These are phyloP conservation scores for Fusarium oxysporum DNA, from an alignment of 2,329 filamentous ascomycete genomes.

Conservation along the genomic window DNA sequence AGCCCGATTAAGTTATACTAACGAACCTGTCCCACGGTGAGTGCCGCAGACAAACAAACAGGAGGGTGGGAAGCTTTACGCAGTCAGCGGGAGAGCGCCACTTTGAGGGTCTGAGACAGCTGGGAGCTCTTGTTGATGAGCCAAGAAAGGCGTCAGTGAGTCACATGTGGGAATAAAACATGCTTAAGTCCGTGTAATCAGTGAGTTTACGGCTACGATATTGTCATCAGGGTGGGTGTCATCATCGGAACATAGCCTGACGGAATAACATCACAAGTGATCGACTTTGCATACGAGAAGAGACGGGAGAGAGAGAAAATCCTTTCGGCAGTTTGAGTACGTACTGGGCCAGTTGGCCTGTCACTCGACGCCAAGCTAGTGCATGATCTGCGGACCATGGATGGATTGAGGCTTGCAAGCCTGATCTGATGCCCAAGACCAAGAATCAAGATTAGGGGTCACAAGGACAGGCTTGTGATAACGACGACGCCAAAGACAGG, in stretches of 20 bases:
- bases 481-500: not conserved
- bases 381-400: conserved; percentile 7
- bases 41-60: not conserved
- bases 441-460: conserved; percentile 1
- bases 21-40: conserved; percentile 20
- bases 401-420: conserved; percentile 1
- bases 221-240: not conserved
- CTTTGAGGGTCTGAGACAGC: conserved; percentile 16
- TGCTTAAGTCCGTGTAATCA: not conserved
- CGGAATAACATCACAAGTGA: not conserved
- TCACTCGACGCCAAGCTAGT: not conserved
- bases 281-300: not conserved
- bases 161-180: conserved; percentile 32
- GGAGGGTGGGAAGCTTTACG: conserved; percentile 4
- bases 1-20: not conserved
- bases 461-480: conserved; percentile 24
- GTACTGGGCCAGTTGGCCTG: conserved; percentile 8
- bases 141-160: conserved; percentile 13
- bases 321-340: conserved; percentile 25
- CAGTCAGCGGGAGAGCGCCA: conserved; percentile 33
- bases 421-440: conserved; percentile 11
- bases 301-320: not conserved
- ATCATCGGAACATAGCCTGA: not conserved
- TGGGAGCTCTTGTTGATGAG: not conserved
- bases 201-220: not conserved